Evolutionary conservation across 1,284 basidiomycete genomes (phyloP).

Genomic region (Irpex sp.): DNA sequence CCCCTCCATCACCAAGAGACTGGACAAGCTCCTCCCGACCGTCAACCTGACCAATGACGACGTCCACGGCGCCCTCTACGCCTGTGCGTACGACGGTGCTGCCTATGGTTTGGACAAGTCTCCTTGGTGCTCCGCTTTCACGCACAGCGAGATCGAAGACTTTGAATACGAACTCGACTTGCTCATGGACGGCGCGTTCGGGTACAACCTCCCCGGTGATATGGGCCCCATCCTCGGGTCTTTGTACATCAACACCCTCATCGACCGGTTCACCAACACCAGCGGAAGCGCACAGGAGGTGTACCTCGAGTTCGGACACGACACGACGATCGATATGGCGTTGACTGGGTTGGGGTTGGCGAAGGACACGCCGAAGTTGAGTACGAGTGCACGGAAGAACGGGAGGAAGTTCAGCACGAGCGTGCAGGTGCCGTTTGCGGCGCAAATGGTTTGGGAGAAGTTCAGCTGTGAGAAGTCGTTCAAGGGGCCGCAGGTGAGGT

Average conservation of each 20-base stretch:
- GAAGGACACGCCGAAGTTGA: slow-evolving; percentile 30
- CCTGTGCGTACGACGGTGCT: slow-evolving; percentile 41
- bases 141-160: slow-evolving; percentile 28
- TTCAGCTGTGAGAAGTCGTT: slow-evolving; percentile 34
- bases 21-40: slow-evolving; percentile 31
- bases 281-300: slow-evolving; percentile 28
- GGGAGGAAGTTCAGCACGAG: slow-evolving; percentile 37
- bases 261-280: slow-evolving; percentile 37
- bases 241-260: slow-evolving; percentile 37
- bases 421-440: slow-evolving; percentile 38
- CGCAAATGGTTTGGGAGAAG: slow-evolving; percentile 42
- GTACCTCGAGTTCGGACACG: slow-evolving; percentile 45
- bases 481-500: slow-evolving; percentile 34
- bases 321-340: slow-evolving; percentile 41
- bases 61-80: slow-evolving; percentile 41
- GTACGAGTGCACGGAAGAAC: slow-evolving; percentile 25
- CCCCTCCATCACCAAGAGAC: slow-evolving; percentile 31
- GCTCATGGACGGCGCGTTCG: slow-evolving; percentile 41
- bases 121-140: slow-evolving; percentile 41
- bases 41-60: slow-evolving; percentile 28
- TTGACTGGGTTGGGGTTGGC: slow-evolving; percentile 38
- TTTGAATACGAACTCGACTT: slow-evolving; percentile 45
- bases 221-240: slow-evolving; percentile 37
- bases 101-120: slow-evolving; percentile 24
- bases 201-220: slow-evolving; percentile 34